phyloP scores from a whole-genome alignment of 2,329 filamentous ascomycete genomes.

The Ophiostoma ips region DNA sequence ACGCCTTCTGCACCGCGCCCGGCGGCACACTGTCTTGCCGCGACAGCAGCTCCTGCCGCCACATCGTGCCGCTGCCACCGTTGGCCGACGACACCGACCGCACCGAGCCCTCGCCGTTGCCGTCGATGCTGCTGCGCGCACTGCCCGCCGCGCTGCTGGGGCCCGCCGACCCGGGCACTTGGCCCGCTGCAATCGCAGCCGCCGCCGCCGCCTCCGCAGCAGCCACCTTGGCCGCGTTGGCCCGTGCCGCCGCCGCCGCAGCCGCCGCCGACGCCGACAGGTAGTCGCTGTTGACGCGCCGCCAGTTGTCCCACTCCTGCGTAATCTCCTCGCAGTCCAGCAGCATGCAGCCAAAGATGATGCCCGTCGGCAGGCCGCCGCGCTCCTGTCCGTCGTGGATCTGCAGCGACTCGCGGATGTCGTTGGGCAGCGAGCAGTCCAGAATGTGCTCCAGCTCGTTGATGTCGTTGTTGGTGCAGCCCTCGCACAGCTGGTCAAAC shows the following conservation, averaged over 20 bases:
- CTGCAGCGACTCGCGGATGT: constrained; percentile 82
- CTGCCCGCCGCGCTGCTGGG: constrained; percentile 45
- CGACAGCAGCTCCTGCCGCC: constrained; percentile 72
- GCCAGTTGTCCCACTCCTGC: constrained; percentile 96
- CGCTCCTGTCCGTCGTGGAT: constrained; percentile 96
- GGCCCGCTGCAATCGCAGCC: constrained; percentile 32
- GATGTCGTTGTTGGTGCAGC: constrained; percentile 83
- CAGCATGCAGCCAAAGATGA: constrained; percentile 89
- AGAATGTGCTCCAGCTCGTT: constrained; percentile 95
- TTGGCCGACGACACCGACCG: constrained; percentile 13
- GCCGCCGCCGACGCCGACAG: constrained; percentile 47
- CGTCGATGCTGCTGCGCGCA: constrained; percentile 57
- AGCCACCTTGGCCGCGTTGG: constrained; percentile 18
- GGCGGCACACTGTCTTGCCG: constrained; percentile 81
- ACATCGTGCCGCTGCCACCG: constrained; percentile 39
- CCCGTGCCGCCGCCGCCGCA: constrained; percentile 54
- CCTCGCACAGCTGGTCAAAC: constrained; percentile 83
- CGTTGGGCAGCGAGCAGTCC: constrained; percentile 84
- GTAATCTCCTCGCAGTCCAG: constrained; percentile 97
- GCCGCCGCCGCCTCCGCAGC: constrained; percentile 30
- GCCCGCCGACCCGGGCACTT: constrained; percentile 43
- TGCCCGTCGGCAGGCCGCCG: constrained; percentile 76
- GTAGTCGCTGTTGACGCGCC: constrained; percentile 81
- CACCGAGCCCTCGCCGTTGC: constrained; percentile 32
- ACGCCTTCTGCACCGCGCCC: constrained; percentile 78